Percentiles rank a stretch among this genome's conserved stretches.
Evolutionary conservation across 768 basidiomycete genomes (phyloP).

Genomic region (Lepiota subincarnata): DNA sequence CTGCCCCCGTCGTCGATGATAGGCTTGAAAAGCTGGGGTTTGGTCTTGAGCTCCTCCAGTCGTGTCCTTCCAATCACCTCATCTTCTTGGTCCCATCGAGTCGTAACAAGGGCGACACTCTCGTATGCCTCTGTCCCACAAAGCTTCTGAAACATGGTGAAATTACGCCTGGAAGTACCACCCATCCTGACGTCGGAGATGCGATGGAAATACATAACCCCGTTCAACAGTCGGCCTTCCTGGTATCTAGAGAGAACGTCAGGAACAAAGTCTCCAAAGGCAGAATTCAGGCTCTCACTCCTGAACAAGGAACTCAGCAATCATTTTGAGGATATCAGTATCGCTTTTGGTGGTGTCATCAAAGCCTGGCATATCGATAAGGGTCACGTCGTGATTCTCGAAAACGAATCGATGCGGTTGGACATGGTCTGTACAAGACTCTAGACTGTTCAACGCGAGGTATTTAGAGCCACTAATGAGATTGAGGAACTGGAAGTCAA

Average conservation of each 20-base stretch:
- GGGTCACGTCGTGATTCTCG: constrained; percentile 34
- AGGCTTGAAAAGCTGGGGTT: constrained; percentile 36
- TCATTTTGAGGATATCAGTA: constrained; percentile 45
- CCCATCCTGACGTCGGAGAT: constrained; percentile 37
- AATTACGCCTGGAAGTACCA: constrained; percentile 35
- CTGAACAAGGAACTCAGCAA: constrained; percentile 34
- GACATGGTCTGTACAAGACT: constrained; percentile 49
- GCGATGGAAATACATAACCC: constrained; percentile 41
- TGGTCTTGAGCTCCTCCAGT: constrained; percentile 29
- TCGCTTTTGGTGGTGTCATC: constrained; percentile 49
- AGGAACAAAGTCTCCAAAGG: too few species aligned
- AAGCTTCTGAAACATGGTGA: constrained; percentile 41
- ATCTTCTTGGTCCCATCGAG: constrained; percentile 39
- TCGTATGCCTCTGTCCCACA: constrained; percentile 38
- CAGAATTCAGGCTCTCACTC: constrained; percentile 19
- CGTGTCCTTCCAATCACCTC: constrained; percentile 20
- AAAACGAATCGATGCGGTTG: constrained; percentile 37
- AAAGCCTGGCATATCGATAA: constrained; percentile 61
- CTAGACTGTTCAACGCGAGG: constrained; percentile 38
- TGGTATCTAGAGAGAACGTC: too few species aligned
- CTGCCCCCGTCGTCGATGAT: constrained; percentile 35
- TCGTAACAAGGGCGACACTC: constrained; percentile 45
- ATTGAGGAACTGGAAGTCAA: constrained; percentile 45
- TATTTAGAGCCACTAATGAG: constrained; percentile 44
- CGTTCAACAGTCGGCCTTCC: constrained; percentile 26